Evolutionary conservation across 2,329 filamentous ascomycete genomes (phyloP).

Genomic region (Penicillium polonicum): DNA sequence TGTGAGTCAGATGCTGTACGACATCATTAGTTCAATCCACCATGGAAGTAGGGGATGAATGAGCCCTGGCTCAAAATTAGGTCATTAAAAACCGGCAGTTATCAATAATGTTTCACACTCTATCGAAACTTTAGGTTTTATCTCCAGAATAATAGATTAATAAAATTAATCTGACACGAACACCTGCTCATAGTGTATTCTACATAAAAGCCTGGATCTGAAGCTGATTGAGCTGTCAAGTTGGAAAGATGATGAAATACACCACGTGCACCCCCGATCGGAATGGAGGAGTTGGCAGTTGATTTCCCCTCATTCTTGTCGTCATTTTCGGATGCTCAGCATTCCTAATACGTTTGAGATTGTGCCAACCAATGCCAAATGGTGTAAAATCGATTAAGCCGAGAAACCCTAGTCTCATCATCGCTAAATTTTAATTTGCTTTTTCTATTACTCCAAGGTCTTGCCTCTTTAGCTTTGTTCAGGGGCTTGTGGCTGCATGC

Average conservation of each 20-base stretch:
- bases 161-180: background rate
- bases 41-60: slow-evolving; percentile 4
- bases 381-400: background rate
- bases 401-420: background rate
- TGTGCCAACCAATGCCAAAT: background rate
- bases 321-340: slow-evolving; percentile 8
- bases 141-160: background rate
- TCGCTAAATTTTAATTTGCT: background rate
- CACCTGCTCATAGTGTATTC: background rate
- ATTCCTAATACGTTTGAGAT: slow-evolving; percentile 17
- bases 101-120: slow-evolving; percentile 3
- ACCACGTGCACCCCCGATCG: slow-evolving; percentile 17
- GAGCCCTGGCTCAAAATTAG: background rate
- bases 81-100: background rate
- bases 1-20: background rate
- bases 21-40: background rate
- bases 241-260: background rate
- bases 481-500: background rate
- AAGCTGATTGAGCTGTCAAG: background rate
- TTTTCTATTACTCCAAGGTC: background rate
- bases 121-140: background rate
- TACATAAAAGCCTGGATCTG: background rate
- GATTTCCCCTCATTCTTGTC: slow-evolving; percentile 10
- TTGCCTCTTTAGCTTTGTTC: background rate
- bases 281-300: slow-evolving; percentile 15